Base-by-base conservation (phyloP, 176 grass and related monocot species). In the Hsuehochloa calcarea region DNA sequence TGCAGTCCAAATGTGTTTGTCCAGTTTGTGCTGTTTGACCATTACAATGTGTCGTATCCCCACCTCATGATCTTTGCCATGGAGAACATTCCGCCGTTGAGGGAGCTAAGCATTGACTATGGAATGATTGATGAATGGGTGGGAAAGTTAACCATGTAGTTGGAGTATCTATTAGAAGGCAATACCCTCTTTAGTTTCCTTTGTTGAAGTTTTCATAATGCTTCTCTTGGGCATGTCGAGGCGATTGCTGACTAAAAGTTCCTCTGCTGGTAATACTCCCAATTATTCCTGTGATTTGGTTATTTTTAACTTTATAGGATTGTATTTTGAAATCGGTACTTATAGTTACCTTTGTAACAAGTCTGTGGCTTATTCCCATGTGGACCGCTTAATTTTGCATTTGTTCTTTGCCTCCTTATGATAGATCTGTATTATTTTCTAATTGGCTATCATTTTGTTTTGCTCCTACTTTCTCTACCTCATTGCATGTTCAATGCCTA, bases 91-190 rank as follows among this genome's bases (percentile, higher is more conserved):
- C 97, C 97, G 1, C 97, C 97, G 5, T 84, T 99, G 86, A 99
- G 97, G 74, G 97, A 99, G 87, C 88, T 99, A 72, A 99, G 97
- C 86, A 92, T 99, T 80, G 97, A 99, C 86, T 99, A 99, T 82
- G 97, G 97, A 65, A 88, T 96, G 64, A 38, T 88, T 73, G 97
- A 99, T 77, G 97, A 96, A 84, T 90, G 86, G 82, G 84, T 92
- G 19, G 93, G 86, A 14, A 89, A 89, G 82, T 89, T 99, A 92
- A 34, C 31, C 31, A 34, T 34, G 31, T 34, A 34, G 31, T 72
- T 61, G 26, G 63, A 80, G 22, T 83, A 74, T 67, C 50, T 67
- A 87, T 62, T 68, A 68, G 80, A 90, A 75, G 69, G 75, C 43
- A 74, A 35, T 64, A 16, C 9, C 5, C 75, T 80, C 66, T 74